A percentile compares a stretch with the other conserved stretches of the same genome.
These are phyloP conservation scores for Aegle marmelos DNA, from an alignment of 345 rosid species.

Conservation along the genomic window DNA sequence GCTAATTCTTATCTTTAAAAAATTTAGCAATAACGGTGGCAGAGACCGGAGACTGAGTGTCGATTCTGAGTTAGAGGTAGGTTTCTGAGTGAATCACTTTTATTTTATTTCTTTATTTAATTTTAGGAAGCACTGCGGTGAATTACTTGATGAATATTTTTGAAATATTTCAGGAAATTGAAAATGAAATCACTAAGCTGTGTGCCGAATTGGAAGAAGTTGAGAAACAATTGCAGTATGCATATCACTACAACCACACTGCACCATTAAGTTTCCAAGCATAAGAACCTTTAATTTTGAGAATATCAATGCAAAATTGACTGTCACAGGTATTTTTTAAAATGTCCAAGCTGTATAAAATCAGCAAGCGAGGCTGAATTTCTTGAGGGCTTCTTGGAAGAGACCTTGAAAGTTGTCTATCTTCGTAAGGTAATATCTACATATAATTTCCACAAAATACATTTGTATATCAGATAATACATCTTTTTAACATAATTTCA, in stretches of 20 bases:
- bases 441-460: too few species aligned
- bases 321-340: conserved; percentile 4
- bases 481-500: too few species aligned
- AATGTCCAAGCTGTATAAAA: conserved; percentile 8
- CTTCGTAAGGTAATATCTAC: conserved; percentile 12
- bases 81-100: not conserved
- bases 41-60: not conserved
- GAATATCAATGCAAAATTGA: not conserved
- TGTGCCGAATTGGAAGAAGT: conserved; percentile 8
- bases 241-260: not conserved
- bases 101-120: not conserved
- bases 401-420: conserved; percentile 11
- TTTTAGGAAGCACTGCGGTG: not conserved
- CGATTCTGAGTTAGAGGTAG: conserved; percentile 5
- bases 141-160: not conserved
- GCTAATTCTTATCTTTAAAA: not conserved
- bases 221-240: conserved; percentile 18
- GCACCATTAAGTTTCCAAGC: not conserved
- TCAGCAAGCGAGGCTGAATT: conserved; percentile 9
- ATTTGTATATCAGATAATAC: too few species aligned
- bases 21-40: not conserved
- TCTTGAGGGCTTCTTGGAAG: conserved; percentile 9
- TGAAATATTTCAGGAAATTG: conserved; percentile 9
- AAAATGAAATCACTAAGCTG: not conserved
- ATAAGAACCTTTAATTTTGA: not conserved